Base-by-base conservation (phyloP, 1,284 basidiomycete species). In the Ustilago bromivora region DNA sequence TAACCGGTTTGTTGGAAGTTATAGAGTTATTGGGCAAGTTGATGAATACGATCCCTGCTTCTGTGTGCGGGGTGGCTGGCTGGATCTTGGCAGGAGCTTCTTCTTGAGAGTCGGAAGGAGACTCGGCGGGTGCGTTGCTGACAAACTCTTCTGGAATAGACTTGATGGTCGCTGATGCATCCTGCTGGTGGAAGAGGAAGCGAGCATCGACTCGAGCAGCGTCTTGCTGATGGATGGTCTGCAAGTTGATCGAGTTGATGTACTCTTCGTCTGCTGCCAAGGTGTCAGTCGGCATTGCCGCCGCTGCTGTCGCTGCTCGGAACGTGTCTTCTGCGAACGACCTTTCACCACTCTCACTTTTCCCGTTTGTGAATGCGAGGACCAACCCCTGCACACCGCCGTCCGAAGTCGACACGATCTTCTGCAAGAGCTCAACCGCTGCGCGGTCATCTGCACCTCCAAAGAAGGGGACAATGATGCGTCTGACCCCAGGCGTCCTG, bases 381-480 rank as follows among this genome's bases (percentile, higher is more conserved):
- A 81, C 74, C 43, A 79, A 28, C 11, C 66, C 77, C n/a, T 80
- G 71, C 3, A 75, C 71, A 19, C 43, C 61, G 31, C 69, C 66
- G 12, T 51, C 32, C 17, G 62, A 59, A 17, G 55, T 57, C n/a
- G 61, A 43, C 13, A 76, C 72, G 13, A 79, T 53, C 15, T 51
- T 59, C 3, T 63, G 55, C 43, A 70, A 38, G 12, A 81, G 36
- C 36, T 76, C 73, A 11, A 81, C 76, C 4, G 76, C 76, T 4
- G 70, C 70, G 4, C 77, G 59, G 56, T 81, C 79, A 53, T 81
- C 79, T 11, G 66, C 61, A 6, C 79, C 79, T 40, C 79, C 79
- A 17, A 71, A 80, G 36, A 80, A 80, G 10, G 76, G 79, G 7
- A 78, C 73, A 5, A 79, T 31, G 56, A 80, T 68, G 5, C 74